Evolutionary conservation across 1,139 yeast species (phyloP).

Genomic region (Hyphopichia pseudoburtonii): DNA sequence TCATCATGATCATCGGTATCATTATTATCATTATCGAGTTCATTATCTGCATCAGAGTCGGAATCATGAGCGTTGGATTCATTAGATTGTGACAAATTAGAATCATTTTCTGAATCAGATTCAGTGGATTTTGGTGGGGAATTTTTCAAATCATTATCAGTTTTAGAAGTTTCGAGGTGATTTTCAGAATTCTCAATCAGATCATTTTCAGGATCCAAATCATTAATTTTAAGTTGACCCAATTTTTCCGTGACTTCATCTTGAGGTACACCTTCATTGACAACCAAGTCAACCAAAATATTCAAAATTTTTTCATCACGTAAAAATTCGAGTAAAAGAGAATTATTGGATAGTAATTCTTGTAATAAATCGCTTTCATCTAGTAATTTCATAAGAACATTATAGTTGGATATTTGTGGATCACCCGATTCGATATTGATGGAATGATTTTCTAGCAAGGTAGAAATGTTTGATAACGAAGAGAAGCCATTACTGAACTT

Average conservation of each 20-base stretch:
- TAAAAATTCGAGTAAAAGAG: slow-evolving; percentile 76
- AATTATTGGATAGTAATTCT: slow-evolving; percentile 79
- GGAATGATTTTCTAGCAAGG: slow-evolving; percentile 60
- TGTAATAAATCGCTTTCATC: slow-evolving; percentile 88
- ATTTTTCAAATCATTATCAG: not conserved
- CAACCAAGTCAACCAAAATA: slow-evolving; percentile 66
- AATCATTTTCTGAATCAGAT: not conserved
- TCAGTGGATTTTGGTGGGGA: too few relatives aligned
- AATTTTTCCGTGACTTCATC: slow-evolving; percentile 9
- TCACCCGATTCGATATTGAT: slow-evolving; percentile 28
- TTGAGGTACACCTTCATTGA: slow-evolving; percentile 38
- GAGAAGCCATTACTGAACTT: slow-evolving; percentile 84
- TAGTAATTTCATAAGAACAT: slow-evolving; percentile 61
- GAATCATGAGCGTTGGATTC: too few relatives aligned
- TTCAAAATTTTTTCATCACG: slow-evolving; percentile 70
- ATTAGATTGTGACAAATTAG: too few relatives aligned
- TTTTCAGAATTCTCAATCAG: not conserved
- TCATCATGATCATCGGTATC: slow-evolving; percentile 16
- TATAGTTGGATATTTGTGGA: slow-evolving; percentile 12
- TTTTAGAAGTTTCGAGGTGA: not conserved
- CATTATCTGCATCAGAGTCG: slow-evolving; percentile 10
- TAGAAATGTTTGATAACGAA: slow-evolving; percentile 70
- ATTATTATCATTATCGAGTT: slow-evolving; percentile 11
- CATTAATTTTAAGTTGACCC: slow-evolving; percentile 7
- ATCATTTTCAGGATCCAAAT: slow-evolving; percentile 3